phyloP scores from a whole-genome alignment of 2,329 filamentous ascomycete genomes.

The Monilinia polystroma region DNA sequence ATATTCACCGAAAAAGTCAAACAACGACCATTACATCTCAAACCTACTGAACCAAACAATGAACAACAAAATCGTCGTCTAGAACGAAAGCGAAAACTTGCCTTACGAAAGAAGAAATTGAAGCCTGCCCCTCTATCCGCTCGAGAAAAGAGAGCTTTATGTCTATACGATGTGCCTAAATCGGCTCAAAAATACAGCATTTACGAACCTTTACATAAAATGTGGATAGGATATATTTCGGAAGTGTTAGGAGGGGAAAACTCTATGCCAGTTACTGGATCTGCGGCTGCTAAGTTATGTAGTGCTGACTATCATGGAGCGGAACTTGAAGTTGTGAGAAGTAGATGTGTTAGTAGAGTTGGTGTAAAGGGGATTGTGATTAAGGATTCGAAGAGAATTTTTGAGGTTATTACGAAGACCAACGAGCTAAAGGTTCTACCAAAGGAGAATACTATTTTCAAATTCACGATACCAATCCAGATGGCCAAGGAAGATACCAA shows the following conservation, averaged over 20 bases:
- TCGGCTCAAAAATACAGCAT: constrained; percentile 68
- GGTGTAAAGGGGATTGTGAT: constrained; percentile 85
- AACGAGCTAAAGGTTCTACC: constrained; percentile 76
- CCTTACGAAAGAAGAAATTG: constrained; percentile 45
- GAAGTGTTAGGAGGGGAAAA: constrained; percentile 59
- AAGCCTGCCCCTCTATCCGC: constrained; percentile 73
- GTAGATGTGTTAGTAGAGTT: constrained; percentile 76
- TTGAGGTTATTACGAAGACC: constrained; percentile 73
- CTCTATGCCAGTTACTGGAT: constrained; percentile 28
- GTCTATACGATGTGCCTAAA: constrained; percentile 72
- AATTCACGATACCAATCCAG: constrained; percentile 62
- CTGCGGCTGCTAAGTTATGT: constrained; percentile 70
- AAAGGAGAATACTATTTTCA: constrained; percentile 87
- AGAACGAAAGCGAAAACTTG: constrained; percentile 41
- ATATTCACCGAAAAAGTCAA: constrained; percentile 83
- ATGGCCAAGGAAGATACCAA: constrained; percentile 29
- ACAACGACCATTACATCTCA: constrained; percentile 76
- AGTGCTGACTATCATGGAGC: constrained; percentile 93
- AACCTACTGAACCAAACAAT: constrained; percentile 55
- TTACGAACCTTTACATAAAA: constrained; percentile 71
- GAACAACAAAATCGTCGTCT: constrained; percentile 53
- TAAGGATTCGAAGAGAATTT: constrained; percentile 80
- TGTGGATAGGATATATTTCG: constrained; percentile 85
- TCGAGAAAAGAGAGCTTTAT: constrained; percentile 69
- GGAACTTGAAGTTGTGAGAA: constrained; percentile 76